Evolutionary conservation across 495 filamentous ascomycete genomes (phyloP).

Genomic region (Saxophila tyrrhenica): DNA sequence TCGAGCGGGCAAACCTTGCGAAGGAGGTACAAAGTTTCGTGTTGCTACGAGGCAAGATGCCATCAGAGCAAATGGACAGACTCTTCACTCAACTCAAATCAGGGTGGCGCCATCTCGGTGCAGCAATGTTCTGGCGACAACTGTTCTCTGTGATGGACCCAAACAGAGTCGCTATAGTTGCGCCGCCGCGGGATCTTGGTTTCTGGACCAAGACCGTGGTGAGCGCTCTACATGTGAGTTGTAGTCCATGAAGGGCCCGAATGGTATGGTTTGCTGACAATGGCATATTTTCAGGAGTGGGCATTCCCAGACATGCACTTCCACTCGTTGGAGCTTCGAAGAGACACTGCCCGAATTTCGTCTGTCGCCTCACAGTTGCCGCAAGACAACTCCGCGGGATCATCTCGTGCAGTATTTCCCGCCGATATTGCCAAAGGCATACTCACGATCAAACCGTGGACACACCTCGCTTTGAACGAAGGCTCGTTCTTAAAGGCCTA

Average conservation of each 20-base stretch:
- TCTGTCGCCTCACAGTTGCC: no score
- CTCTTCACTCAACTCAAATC: not conserved
- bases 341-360: no score
- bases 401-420: not conserved
- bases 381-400: no score
- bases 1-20: not conserved
- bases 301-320: conserved; percentile 22
- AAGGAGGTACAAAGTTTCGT: conserved; percentile 6
- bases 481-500: conserved; percentile 21
- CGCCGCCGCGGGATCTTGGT: conserved; percentile 15
- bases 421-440: no score
- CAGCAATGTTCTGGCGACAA: conserved; percentile 12
- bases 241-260: not conserved
- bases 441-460: conserved; percentile 14
- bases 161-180: conserved; percentile 6
- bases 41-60: not conserved
- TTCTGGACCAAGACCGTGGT: conserved; percentile 9
- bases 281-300: conserved; percentile 17
- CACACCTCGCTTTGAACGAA: conserved; percentile 17
- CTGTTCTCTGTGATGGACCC: conserved; percentile 8
- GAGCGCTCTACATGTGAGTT: conserved; percentile 3
- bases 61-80: not conserved
- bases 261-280: no score
- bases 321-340: conserved; percentile 12
- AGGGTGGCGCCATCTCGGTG: conserved; percentile 11